Base-by-base conservation (phyloP, 169 alveolate genomes). In the Babesia caballi region DNA sequence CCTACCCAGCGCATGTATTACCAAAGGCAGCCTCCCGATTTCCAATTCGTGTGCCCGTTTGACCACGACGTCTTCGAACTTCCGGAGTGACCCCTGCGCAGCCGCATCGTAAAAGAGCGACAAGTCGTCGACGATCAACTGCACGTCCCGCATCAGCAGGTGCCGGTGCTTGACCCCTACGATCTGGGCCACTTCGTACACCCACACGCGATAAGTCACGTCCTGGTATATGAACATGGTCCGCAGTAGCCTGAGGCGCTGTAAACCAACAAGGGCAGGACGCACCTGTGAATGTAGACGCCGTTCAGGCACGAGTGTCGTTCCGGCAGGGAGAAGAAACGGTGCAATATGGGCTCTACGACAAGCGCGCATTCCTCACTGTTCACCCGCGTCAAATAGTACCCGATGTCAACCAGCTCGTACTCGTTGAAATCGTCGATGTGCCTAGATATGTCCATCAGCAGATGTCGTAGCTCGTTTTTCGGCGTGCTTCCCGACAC, bases 161-260 rank as follows among this genome's bases (percentile, higher is more conserved):
- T 88, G 93, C 21, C 73, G 66, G 52, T 88, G 93, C 46, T 83
- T 88, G 11, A 46, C 47, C 9, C 89, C 81, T 11, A 88, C 77
- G 42, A 88, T 72, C 33, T 88, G 82, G 32, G 93, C 91, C 21
- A 88, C 61, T 40, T 84, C 89, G 51, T 88, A 88, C 19, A 88
- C 84, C 93, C 93, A 88, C 51, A 80, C 91, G 38, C 93, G 74
- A 72, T 88, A 88, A 11, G 84, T 85, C 35, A 83, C 84, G 28
- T 88, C 93, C 46, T 88, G 93, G 67, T 73, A 88, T 66, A 83
- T 87, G 73, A 87, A 83, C 77, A 88, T 72, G 6, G 89, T 85
- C 52, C 93, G 56, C 61, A 88, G 76, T 33, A 88, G 65, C 52
- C 93, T 88, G 65, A 23, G 0, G 6, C 27, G 5, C 19, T 42